Percentiles rank a stretch among this genome's conserved stretches.
These are phyloP conservation scores for Populus deltoides DNA, from an alignment of 345 rosid species.

Conservation along the genomic window DNA sequence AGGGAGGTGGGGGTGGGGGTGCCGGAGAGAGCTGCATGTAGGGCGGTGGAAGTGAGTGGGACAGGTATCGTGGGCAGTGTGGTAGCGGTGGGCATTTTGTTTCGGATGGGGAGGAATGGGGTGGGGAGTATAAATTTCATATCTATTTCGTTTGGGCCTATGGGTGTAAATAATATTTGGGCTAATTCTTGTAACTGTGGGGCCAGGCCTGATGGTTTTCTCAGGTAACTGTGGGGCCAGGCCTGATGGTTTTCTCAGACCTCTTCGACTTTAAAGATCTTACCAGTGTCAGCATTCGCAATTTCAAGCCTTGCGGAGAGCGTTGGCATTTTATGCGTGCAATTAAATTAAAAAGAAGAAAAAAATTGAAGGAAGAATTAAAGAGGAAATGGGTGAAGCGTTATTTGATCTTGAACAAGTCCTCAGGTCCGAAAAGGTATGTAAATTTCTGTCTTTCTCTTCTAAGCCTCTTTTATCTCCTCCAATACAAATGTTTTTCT, in stretches of 20 bases:
- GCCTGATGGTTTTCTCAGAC: neutral
- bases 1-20: slow-evolving; percentile 13
- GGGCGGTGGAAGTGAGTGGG: neutral
- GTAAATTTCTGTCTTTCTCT: neutral
- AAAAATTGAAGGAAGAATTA: slow-evolving; percentile 11
- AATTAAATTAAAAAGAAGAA: neutral
- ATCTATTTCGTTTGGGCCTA: neutral
- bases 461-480: neutral
- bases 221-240: neutral
- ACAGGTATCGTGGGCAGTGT: neutral
- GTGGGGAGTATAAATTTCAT: neutral
- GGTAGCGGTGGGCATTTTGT: neutral
- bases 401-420: slow-evolving; percentile 36
- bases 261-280: neutral
- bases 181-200: neutral
- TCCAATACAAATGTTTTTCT: neutral
- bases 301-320: neutral
- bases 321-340: neutral
- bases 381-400: slow-evolving; percentile 38
- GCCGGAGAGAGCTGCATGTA: slow-evolving; percentile 8
- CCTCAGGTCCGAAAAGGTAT: slow-evolving; percentile 40
- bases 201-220: neutral
- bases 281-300: neutral
- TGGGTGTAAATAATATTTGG: neutral
- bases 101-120: neutral